A percentile compares a stretch with the other conserved stretches of the same genome.
phyloP scores from a whole-genome alignment of 1,284 basidiomycete species.

The Agroathelia rolfsii region DNA sequence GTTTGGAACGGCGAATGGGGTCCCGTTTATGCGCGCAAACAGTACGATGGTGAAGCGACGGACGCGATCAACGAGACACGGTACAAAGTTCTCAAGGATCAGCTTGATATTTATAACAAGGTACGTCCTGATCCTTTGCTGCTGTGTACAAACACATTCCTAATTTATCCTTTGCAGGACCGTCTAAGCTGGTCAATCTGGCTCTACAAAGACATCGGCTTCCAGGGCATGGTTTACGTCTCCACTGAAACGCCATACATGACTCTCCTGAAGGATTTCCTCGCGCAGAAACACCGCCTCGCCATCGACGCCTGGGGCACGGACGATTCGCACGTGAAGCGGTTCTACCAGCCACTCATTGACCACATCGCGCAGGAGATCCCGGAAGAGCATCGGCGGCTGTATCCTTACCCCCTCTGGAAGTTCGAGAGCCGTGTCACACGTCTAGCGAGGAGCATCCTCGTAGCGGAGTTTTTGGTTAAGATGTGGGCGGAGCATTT shows the following conservation, averaged over 20 bases:
- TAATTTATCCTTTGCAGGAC: conserved; percentile 32
- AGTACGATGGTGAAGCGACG: conserved; percentile 48
- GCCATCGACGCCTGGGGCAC: conserved; percentile 61
- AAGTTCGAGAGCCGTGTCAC: conserved; percentile 33
- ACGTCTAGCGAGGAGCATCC: conserved; percentile 48
- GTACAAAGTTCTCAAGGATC: conserved; percentile 59
- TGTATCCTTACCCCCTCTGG: conserved; percentile 48
- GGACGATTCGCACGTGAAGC: conserved; percentile 35
- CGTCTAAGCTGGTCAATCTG: conserved; percentile 74
- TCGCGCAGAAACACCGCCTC: conserved; percentile 51
- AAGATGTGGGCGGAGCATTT: conserved; percentile 60
- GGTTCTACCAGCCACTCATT: conserved; percentile 47
- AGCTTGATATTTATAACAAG: conserved; percentile 64
- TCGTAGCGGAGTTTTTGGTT: conserved; percentile 55
- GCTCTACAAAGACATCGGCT: conserved; percentile 81
- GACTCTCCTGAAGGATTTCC: conserved; percentile 49
- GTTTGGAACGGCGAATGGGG: conserved; percentile 78
- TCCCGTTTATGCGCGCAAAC: conserved; percentile 48
- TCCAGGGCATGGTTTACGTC: conserved; percentile 75
- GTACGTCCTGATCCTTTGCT: conserved; percentile 21
- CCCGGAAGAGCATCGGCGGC: conserved; percentile 27
- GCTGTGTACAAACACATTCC: conserved; percentile 9
- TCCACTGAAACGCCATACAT: conserved; percentile 63
- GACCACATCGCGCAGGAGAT: conserved; percentile 42
- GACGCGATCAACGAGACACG: conserved; percentile 60